Percentiles rank a stretch among this genome's conserved stretches.
phyloP scores from a whole-genome alignment of 306 rosid species.

The Cicer bijugum region DNA sequence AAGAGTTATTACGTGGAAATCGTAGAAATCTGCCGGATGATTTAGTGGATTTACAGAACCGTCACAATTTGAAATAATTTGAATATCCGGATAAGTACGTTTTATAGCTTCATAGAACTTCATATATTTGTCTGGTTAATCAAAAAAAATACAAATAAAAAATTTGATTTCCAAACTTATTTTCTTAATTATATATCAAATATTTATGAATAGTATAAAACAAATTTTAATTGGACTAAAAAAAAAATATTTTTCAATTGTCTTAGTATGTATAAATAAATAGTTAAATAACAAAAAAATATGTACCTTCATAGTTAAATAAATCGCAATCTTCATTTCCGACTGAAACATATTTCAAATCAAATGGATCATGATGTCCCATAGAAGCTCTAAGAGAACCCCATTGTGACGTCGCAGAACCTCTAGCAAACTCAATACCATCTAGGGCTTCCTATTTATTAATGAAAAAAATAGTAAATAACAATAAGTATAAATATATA shows the following conservation, averaged over 20 bases:
- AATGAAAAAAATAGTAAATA: not conserved
- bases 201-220: too few species aligned
- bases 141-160: too few species aligned
- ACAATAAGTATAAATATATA: not conserved
- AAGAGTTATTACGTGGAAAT: slow-evolving; percentile 63
- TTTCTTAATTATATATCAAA: too few species aligned
- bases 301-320: slow-evolving; percentile 58
- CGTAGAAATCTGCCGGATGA: slow-evolving; percentile 78
- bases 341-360: slow-evolving; percentile 67
- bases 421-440: slow-evolving; percentile 86
- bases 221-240: too few species aligned
- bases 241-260: too few species aligned
- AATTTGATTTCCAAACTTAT: too few species aligned
- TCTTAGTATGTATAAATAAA: too few species aligned
- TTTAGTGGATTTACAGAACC: slow-evolving; percentile 58
- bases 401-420: slow-evolving; percentile 66
- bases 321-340: slow-evolving; percentile 84
- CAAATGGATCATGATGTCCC: slow-evolving; percentile 86
- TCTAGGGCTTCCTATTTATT: slow-evolving; percentile 75
- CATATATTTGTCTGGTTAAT: slow-evolving; percentile 49
- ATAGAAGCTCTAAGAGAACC: slow-evolving; percentile 73
- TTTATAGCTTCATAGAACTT: slow-evolving; percentile 64
- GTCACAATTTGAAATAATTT: slow-evolving; percentile 79
- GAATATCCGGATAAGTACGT: slow-evolving; percentile 67
- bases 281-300: not conserved